A percentile compares a stretch with the other conserved stretches of the same genome.
These are phyloP conservation scores for Trichosporon inkin DNA, from an alignment of 1,284 basidiomycete species.

Conservation along the genomic window DNA sequence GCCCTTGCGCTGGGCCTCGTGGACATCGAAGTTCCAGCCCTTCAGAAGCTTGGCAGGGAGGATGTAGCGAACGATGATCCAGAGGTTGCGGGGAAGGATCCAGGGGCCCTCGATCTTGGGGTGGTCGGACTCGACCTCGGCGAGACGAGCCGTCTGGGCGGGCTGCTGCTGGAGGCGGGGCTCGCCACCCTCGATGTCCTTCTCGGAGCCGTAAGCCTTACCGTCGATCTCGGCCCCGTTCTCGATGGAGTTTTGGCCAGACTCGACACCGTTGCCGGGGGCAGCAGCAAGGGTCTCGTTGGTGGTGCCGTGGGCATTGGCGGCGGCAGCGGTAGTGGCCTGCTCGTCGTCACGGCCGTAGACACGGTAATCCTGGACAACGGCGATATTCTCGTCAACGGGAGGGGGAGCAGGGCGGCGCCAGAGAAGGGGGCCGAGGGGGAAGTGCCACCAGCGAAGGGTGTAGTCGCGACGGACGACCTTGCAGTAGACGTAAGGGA, in stretches of 20 bases:
- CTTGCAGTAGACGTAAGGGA: slow-evolving; percentile 54
- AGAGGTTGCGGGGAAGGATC: slow-evolving; percentile 50
- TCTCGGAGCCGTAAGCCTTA: slow-evolving; percentile 9
- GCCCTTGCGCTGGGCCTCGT: slow-evolving; percentile 43
- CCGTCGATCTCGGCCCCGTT: background rate
- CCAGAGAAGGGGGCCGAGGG: slow-evolving; percentile 54
- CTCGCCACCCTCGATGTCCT: slow-evolving; percentile 12
- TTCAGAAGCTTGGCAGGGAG: slow-evolving; percentile 34
- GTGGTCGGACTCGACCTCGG: slow-evolving; percentile 32
- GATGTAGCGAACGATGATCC: slow-evolving; percentile 49
- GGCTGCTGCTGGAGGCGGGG: background rate
- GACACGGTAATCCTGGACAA: slow-evolving; percentile 52
- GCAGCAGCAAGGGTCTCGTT: background rate
- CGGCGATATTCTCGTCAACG: slow-evolving; percentile 10
- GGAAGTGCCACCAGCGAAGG: slow-evolving; percentile 52
- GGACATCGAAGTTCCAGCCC: slow-evolving; percentile 47
- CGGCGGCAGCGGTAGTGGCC: background rate
- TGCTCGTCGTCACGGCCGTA: slow-evolving; percentile 27
- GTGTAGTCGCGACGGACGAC: slow-evolving; percentile 55
- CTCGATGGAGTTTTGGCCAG: background rate
- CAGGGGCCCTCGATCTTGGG: slow-evolving; percentile 36
- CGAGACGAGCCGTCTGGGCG: slow-evolving; percentile 24
- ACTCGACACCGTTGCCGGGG: background rate
- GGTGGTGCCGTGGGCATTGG: slow-evolving; percentile 7
- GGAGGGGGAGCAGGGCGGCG: slow-evolving; percentile 43